Conservation (phyloP, 306 rosid genomes). For the Pueraria montana region DNA sequence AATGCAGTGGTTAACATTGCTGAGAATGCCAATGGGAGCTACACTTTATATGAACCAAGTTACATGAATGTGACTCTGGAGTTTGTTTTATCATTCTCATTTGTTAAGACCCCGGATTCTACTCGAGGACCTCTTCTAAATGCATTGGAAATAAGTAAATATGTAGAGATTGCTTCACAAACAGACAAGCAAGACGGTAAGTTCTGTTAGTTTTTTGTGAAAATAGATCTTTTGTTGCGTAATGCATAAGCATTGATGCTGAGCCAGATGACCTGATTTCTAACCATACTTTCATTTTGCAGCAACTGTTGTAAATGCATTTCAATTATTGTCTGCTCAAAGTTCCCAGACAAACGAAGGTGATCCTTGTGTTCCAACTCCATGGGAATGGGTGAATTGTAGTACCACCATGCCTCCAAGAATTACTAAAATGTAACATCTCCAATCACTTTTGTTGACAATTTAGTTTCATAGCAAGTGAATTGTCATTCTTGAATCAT, state of each 20-base stretch:
- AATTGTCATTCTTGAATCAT: not conserved
- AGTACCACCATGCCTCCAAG: slow-evolving; percentile 62
- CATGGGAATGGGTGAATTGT: slow-evolving; percentile 45
- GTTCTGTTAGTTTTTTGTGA: slow-evolving; percentile 40
- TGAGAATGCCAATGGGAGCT: slow-evolving; percentile 85
- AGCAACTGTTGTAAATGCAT: slow-evolving; percentile 61
- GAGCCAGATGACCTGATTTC: slow-evolving; percentile 41
- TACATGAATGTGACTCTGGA: slow-evolving; percentile 85
- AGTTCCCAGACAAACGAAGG: slow-evolving; percentile 23
- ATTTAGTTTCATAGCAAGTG: slow-evolving; percentile 23
- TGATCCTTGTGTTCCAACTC: slow-evolving; percentile 33
- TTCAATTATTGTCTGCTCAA: not conserved
- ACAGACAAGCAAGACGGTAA: slow-evolving; percentile 75
- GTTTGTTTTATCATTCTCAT: slow-evolving; percentile 82
- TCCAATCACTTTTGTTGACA: slow-evolving; percentile 28
- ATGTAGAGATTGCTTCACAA: slow-evolving; percentile 62
- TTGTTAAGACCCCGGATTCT: slow-evolving; percentile 74
- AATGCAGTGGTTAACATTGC: slow-evolving; percentile 86
- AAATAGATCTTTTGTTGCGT: slow-evolving; percentile 8
- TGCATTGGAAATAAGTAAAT: slow-evolving; percentile 84
- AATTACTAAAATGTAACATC: slow-evolving; percentile 73
- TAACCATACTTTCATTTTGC: slow-evolving; percentile 48
- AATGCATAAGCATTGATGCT: not conserved
- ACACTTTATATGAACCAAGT: slow-evolving; percentile 88
- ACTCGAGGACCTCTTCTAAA: slow-evolving; percentile 81